Percentiles rank a stretch among this genome's conserved stretches.
phyloP scores from a whole-genome alignment of 306 rosid species.

The Oxytropis ochrocephala region DNA sequence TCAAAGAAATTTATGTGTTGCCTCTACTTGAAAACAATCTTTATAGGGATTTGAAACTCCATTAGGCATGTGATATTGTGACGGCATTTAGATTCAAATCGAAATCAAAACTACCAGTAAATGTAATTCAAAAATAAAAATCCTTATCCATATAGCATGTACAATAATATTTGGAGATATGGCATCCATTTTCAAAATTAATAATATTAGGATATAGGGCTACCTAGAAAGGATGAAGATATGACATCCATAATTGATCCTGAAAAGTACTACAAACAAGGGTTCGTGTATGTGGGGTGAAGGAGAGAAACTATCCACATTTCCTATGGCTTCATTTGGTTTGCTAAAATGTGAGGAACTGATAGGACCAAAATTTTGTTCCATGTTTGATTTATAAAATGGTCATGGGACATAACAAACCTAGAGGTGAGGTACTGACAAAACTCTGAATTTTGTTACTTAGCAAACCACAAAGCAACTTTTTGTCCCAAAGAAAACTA shows the following conservation, averaged over 20 bases:
- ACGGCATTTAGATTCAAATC: background rate
- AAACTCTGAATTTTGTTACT: no score
- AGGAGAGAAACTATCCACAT: background rate
- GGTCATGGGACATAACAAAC: no score
- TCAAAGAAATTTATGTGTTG: background rate
- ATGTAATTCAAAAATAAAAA: background rate
- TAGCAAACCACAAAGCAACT: no score
- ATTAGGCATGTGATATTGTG: background rate
- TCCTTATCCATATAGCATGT: background rate
- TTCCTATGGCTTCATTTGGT: background rate
- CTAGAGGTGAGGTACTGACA: no score
- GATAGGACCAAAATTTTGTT: no score
- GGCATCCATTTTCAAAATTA: background rate
- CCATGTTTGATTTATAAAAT: no score
- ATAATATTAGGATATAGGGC: background rate
- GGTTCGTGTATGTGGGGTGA: background rate
- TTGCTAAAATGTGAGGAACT: background rate
- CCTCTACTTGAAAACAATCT: background rate
- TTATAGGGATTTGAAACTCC: slow-evolving; percentile 10
- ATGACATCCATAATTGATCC: background rate
- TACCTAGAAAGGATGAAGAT: background rate
- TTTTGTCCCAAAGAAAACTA: no score
- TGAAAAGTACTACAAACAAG: background rate
- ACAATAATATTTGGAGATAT: background rate
- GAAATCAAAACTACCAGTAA: background rate